Evolutionary conservation across 2,329 filamentous ascomycete species (phyloP), one percentile per base, ranked within the genome.

Genomic region (Trichoderma aggressivum): DNA sequence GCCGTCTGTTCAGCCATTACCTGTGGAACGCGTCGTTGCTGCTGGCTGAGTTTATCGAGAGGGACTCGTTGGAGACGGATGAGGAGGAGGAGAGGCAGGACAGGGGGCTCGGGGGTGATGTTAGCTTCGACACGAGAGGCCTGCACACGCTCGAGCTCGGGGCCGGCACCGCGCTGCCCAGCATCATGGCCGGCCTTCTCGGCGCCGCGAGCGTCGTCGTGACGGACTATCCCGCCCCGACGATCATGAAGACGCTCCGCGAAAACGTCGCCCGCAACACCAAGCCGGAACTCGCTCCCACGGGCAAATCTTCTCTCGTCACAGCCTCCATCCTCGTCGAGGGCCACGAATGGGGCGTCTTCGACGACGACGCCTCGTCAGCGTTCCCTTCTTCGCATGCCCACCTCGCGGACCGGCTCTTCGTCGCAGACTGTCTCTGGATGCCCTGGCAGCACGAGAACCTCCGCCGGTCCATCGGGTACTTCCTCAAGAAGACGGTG

Each of bases 341-440:
- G 64, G 90, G 89, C 1, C 91, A 93, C 75, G 80, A 83, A 47
- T 93, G 91, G 91, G 90, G 91, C 7, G 85, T 86, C 21, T 79
- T 16, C 75, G 78, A 28, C 30, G n/a, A n/a, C n/a, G 75, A 76
- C 67, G 58, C 74, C 1, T 14, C 34, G 6, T 16, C 34, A 8
- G 8, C 58, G 2, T 62, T 62, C 50, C 67, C 67, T 1, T 47
- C 43, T 7, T 63, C 58, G 1, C 68, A 75, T 71, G 74, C 74
- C 50, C 80, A 80, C 71, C 77, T 77, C 1, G 92, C 90, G 76
- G 88, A 88, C 59, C 86, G 89, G 71, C 83, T 94, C 53, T 80
- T 93, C n/a, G 89, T 89, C 0, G 89, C 90, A 73, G 91, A 94
- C 80, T 93, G 91, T 76, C 85, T 92, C 70, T 94, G 91, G 91